phyloP scores from a whole-genome alignment of 352 stramenopile genomes.

The Pythium brachiatum region DNA sequence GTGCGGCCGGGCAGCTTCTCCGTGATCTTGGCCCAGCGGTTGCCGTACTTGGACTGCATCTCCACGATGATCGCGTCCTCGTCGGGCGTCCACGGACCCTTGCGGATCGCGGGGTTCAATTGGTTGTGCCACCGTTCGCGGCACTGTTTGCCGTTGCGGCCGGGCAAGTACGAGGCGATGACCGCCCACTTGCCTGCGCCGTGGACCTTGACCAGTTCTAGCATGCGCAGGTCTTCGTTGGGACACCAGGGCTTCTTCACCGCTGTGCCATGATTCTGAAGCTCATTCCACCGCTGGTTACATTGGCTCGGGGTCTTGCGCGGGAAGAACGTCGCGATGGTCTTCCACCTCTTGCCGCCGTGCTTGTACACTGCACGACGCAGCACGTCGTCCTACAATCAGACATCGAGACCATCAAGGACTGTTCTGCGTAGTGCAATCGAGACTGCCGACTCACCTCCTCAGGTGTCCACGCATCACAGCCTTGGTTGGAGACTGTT shows the following conservation, averaged over 20 bases:
- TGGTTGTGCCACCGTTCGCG: constrained; percentile 89
- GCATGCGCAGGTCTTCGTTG: constrained; percentile 64
- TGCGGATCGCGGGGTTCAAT: constrained; percentile 77
- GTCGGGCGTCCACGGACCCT: constrained; percentile 70
- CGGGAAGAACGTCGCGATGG: constrained; percentile 51
- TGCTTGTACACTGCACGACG: constrained; percentile 65
- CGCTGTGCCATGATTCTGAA: constrained; percentile 57
- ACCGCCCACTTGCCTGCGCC: constrained; percentile 74
- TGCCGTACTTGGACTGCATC: constrained; percentile 88
- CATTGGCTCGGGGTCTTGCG: constrained; percentile 48
- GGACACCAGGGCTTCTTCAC: constrained; percentile 68
- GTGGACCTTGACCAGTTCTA: constrained; percentile 52
- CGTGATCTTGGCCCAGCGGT: constrained; percentile 98
- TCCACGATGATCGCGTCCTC: constrained; percentile 86
- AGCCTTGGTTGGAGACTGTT: background rate
- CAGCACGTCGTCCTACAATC: constrained; percentile 59
- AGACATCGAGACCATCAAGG: background rate
- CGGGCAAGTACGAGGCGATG: constrained; percentile 79
- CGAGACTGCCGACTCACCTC: constrained; percentile 28
- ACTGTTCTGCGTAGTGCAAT: background rate
- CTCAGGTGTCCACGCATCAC: constrained; percentile 36
- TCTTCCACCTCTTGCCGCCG: constrained; percentile 82
- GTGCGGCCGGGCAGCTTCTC: constrained; percentile 93
- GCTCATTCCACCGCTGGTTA: constrained; percentile 65
- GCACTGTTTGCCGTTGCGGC: constrained; percentile 87